A percentile compares a stretch with the other conserved stretches of the same genome.
Conservation (phyloP, 805 yeast species). For the Ogataea paraovalis region DNA sequence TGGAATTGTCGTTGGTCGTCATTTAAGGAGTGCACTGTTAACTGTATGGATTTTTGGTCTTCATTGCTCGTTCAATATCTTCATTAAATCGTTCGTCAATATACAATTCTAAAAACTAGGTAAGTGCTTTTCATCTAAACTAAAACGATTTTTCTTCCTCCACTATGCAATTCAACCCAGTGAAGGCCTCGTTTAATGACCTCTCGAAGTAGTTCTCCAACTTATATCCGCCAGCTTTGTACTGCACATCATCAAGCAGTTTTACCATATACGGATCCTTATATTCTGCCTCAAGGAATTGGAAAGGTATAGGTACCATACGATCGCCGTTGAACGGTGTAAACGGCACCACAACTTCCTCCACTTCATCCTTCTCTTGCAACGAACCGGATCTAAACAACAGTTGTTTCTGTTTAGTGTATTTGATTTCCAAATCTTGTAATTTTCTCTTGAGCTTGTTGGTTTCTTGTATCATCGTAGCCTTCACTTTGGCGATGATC, state of each 20-base stretch:
- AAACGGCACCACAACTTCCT: constrained; percentile 53
- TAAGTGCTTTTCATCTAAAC: too few species aligned
- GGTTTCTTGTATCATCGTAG: constrained; percentile 56
- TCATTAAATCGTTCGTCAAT: too few species aligned
- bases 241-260: constrained; percentile 51
- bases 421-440: constrained; percentile 34
- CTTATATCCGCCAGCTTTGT: constrained; percentile 82
- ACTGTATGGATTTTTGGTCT: too few species aligned
- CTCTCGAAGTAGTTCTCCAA: constrained; percentile 66
- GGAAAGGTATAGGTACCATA: constrained; percentile 48
- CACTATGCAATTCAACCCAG: constrained; percentile 81
- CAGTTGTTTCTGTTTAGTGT: constrained; percentile 26
- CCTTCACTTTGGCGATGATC: constrained; percentile 49
- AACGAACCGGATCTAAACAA: constrained; percentile 23
- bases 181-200: constrained; percentile 82
- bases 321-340: constrained; percentile 95
- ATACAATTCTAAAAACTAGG: too few species aligned
- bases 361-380: constrained; percentile 30
- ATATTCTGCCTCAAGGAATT: constrained; percentile 35
- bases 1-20: too few species aligned
- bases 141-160: constrained; percentile 45
- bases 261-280: constrained; percentile 55
- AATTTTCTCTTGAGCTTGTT: constrained; percentile 60
- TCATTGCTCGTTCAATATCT: too few species aligned
- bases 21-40: too few species aligned